phyloP scores from a whole-genome alignment of 495 filamentous ascomycete species.

The Tetracladium marchalianum region DNA sequence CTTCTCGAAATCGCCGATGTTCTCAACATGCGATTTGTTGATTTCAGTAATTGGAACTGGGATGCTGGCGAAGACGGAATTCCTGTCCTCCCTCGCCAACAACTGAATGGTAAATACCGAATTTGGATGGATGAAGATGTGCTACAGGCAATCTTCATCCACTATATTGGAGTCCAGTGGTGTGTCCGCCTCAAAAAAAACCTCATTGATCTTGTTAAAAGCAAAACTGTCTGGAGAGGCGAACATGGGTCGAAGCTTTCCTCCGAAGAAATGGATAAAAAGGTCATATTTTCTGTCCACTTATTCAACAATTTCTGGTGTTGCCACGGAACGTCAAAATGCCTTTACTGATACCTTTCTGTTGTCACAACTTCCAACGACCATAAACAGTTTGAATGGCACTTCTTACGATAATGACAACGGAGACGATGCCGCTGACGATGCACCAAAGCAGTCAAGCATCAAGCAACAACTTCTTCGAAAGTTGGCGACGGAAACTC shows the following conservation, averaged over 20 bases:
- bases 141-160: conserved; percentile 52
- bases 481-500: conserved; percentile 46
- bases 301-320: not conserved
- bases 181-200: conserved; percentile 37
- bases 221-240: conserved; percentile 21
- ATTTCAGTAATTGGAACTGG: conserved; percentile 53
- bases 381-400: conserved; percentile 25
- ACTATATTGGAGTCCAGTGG: conserved; percentile 52
- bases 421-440: conserved; percentile 18
- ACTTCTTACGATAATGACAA: conserved; percentile 16
- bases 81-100: conserved; percentile 49
- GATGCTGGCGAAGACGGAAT: conserved; percentile 34
- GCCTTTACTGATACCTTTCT: conserved; percentile 26
- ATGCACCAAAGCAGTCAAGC: conserved; percentile 12
- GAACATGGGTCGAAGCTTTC: conserved; percentile 2
- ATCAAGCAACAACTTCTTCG: conserved; percentile 53
- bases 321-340: conserved; percentile 12
- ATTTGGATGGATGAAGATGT: conserved; percentile 63
- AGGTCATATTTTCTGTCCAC: conserved; percentile 1
- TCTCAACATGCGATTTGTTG: conserved; percentile 55
- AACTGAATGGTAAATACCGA: conserved; percentile 59
- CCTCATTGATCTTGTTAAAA: conserved; percentile 27
- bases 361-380: conserved; percentile 38
- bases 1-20: conserved; percentile 55
- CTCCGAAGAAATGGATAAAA: conserved; percentile 18